Evolutionary conservation across 306 rosid species (phyloP).

Genomic region (Styphnolobium japonicum): DNA sequence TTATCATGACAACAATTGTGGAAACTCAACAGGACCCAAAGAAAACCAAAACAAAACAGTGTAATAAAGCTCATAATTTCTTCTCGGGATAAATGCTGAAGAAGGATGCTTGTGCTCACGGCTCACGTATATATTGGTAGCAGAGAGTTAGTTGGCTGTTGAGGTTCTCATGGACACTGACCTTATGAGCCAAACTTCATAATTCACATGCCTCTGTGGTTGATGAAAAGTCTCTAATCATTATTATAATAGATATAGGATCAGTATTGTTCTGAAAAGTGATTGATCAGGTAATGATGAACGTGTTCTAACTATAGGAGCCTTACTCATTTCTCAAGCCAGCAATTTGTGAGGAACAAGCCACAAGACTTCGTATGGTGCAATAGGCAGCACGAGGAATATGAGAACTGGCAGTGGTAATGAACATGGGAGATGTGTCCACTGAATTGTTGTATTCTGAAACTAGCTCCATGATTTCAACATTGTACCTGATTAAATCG

Average conservation of each 20-base stretch:
- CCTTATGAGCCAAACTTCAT: constrained; percentile 55
- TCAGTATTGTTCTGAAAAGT: not conserved
- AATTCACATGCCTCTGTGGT: constrained; percentile 53
- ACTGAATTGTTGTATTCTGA: constrained; percentile 49
- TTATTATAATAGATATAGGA: not conserved
- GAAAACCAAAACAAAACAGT: too few species aligned
- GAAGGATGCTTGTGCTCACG: too few species aligned
- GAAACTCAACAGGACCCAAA: too few species aligned
- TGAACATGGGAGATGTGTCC: constrained; percentile 39
- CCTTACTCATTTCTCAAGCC: constrained; percentile 50
- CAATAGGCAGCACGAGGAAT: constrained; percentile 60
- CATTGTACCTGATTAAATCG: constrained; percentile 35
- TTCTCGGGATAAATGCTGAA: too few species aligned
- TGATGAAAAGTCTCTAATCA: constrained; percentile 35
- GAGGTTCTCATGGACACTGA: constrained; percentile 46
- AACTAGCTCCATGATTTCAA: constrained; percentile 36
- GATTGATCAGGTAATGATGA: not conserved
- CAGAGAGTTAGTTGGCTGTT: constrained; percentile 35
- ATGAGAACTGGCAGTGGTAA: constrained; percentile 37
- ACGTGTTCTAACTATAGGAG: not conserved
- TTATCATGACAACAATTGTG: too few species aligned
- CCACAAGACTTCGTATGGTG: constrained; percentile 47
- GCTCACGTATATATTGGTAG: constrained; percentile 44
- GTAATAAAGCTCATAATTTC: too few species aligned
- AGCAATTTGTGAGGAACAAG: constrained; percentile 45